phyloP scores from a whole-genome alignment of 257 asterid genomes.

The Jaltomata sinuosa region DNA sequence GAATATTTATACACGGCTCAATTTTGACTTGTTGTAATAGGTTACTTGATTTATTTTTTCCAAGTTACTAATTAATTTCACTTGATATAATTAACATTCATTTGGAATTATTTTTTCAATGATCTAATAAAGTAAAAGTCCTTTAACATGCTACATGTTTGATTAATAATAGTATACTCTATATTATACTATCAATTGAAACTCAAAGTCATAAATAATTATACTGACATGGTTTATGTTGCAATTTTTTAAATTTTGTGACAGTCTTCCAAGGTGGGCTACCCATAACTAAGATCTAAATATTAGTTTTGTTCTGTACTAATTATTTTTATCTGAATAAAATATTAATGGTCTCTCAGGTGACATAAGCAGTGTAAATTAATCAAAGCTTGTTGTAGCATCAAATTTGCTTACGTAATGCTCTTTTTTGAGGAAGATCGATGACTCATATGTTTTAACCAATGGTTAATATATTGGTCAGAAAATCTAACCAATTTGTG shows the following conservation, averaged over 20 bases:
- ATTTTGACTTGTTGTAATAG: neutral
- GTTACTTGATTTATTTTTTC: neutral
- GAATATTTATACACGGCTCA: neutral
- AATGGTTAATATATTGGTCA: neutral
- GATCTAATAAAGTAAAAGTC: neutral
- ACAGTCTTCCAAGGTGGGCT: neutral
- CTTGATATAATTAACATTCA: neutral
- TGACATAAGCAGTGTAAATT: slow-evolving; percentile 3
- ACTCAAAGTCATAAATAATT: neutral
- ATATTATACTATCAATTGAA: neutral
- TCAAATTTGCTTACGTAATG: slow-evolving; percentile 8
- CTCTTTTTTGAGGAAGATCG: neutral
- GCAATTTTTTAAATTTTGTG: neutral
- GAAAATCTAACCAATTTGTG: neutral
- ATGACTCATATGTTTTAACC: neutral
- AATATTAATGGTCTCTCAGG: slow-evolving; percentile 1
- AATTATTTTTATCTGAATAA: neutral
- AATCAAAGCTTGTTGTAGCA: neutral
- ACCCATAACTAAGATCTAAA: neutral
- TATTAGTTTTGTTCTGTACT: neutral
- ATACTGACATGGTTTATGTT: neutral
- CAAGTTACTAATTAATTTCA: neutral
- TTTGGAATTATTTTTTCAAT: neutral
- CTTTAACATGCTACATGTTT: neutral
- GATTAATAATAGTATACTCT: neutral